A percentile compares a stretch with the other conserved stretches of the same genome.
These are phyloP conservation scores for Cardamine chenopodiifolia DNA, from an alignment of 345 rosid genomes.

Conservation along the genomic window DNA sequence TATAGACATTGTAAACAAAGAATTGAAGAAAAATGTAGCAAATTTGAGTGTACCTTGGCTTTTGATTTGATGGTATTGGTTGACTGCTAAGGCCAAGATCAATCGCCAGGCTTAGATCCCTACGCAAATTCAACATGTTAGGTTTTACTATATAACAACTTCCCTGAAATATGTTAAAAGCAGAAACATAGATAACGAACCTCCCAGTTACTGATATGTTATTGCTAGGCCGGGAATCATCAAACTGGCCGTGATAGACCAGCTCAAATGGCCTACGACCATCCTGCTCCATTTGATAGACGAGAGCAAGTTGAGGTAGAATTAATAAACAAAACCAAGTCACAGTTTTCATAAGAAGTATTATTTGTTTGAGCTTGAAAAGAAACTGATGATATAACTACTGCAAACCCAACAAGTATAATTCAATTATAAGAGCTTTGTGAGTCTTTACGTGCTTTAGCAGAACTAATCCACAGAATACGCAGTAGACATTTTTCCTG, in stretches of 20 bases:
- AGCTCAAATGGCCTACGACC: constrained; percentile 93
- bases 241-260: constrained; percentile 90
- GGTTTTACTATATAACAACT: not conserved
- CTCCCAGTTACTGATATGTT: constrained; percentile 74
- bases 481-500: not conserved
- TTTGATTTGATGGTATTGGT: constrained; percentile 62
- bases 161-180: not conserved
- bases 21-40: not conserved
- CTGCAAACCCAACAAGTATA: not conserved
- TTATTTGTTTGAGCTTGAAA: not conserved
- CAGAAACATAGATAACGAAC: constrained; percentile 42
- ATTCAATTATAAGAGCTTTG: constrained; percentile 15
- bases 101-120: constrained; percentile 76
- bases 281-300: constrained; percentile 50
- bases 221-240: constrained; percentile 85
- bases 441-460: not conserved
- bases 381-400: not conserved
- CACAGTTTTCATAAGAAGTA: not conserved
- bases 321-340: not conserved
- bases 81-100: constrained; percentile 81
- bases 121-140: constrained; percentile 26
- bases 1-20: constrained; percentile 19
- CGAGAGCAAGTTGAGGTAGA: not conserved
- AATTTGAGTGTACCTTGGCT: constrained; percentile 60
- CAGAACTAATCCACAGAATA: not conserved